These are phyloP conservation scores for Entomortierella parvispora DNA, from an alignment of 192 early-diverging fungal species.

Conservation along the genomic window DNA sequence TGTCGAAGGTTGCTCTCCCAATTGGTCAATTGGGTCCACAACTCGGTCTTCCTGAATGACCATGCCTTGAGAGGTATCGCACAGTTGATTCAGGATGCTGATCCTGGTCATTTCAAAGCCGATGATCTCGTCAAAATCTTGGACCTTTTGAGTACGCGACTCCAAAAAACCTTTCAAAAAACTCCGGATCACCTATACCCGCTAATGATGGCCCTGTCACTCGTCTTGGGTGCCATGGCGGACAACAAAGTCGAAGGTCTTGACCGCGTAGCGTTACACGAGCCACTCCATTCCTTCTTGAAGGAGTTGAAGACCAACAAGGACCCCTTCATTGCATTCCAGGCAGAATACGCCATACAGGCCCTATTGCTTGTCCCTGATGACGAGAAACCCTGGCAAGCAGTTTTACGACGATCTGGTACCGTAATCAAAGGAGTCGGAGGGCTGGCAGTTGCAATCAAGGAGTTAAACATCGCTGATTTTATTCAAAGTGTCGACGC, in stretches of 20 bases:
- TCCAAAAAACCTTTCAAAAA: conserved; percentile 1
- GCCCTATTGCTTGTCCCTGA: conserved; percentile 1
- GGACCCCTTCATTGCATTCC: not conserved
- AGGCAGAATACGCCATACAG: conserved; percentile 9
- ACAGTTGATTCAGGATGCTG: conserved; percentile 4
- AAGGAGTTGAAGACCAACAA: not conserved
- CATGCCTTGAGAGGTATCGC: not conserved
- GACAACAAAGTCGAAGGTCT: conserved; percentile 1
- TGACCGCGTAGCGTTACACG: not conserved
- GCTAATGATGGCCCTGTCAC: conserved; percentile 3
- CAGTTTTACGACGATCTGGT: not conserved
- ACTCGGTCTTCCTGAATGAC: not conserved
- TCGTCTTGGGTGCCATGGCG: conserved; percentile 4
- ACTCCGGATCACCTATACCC: not conserved
- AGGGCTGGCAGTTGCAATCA: not conserved
- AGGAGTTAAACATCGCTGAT: not conserved
- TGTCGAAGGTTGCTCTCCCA: not conserved
- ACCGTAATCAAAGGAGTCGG: conserved; percentile 1
- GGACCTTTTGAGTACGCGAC: not conserved
- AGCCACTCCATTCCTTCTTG: not conserved
- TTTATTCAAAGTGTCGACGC: not conserved
- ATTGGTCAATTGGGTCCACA: conserved; percentile 1
- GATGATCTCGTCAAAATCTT: conserved; percentile 10
- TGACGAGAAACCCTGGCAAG: not conserved
- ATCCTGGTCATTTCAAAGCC: not conserved